Evolutionary conservation across 371 early-diverging fungal species (phyloP), one percentile per base, ranked within the genome.

Genomic region (Rhizopus delemar): DNA sequence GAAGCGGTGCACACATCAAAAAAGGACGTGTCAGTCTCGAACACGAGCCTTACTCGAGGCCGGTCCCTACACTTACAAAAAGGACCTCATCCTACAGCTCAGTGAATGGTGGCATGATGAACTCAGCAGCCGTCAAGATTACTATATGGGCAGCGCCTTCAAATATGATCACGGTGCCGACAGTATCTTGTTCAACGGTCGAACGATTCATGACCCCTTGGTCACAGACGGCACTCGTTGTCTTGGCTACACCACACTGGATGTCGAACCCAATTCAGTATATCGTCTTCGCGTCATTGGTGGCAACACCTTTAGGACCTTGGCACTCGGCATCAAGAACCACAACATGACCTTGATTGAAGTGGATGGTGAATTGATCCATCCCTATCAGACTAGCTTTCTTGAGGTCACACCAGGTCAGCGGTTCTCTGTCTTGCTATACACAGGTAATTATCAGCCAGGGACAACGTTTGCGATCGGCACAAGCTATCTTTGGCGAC

Each of bases 271-370:
- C 0, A 73, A 65, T 53, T 66, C 66, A 8, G 56, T 57, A 3
- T 78, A 78, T 52, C 74, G 75, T 3, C 45, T 78, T 5, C 66
- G 79, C 29, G 59, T 78, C 32, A 78, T 78, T 62, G 79, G 79
- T 8, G 53, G 59, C 4, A 61, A 62, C 12, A 66, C 63, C 1
- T 75, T 74, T 22, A 29, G 68, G n/a, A 62, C 72, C 7, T 35
- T 77, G 4, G 69, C 70, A 32, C 46, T 77, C 8, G 65, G 66
- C n/a, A 73, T 81, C 51, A 69, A 70, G 8, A 50, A 63, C 0
- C 81, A 80, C 39, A 65, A 57, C 8, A 68, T 80, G 72, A 80
- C 81, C 0, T 50, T 78, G 11, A 78, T 78, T 31, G 78, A 78
- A 56, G 70, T 74, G 0, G 80, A 80, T 49, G 80, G 80, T n/a